Conservation (phyloP, 352 stramenopile species). For the Phytopythium ostracodes region DNA sequence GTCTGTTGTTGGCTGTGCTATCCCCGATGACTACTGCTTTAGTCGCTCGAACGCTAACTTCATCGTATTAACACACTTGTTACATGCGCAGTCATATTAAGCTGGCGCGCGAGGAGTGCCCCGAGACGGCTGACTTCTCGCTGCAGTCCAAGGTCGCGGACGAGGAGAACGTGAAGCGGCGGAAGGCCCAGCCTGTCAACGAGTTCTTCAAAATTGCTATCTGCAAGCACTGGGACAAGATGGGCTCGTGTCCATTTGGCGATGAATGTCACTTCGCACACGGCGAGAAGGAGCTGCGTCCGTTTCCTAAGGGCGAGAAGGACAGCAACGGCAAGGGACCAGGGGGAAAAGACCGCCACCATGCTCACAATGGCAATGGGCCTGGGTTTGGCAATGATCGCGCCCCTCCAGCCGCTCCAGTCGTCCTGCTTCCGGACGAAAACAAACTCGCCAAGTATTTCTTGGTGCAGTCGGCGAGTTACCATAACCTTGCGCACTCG, state of each 20-base stretch:
- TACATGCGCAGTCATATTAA: slow-evolving; percentile 85
- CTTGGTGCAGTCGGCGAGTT: slow-evolving; percentile 72
- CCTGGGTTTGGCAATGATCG: slow-evolving; percentile 8
- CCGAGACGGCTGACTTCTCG: slow-evolving; percentile 92
- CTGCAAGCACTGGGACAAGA: slow-evolving; percentile 96
- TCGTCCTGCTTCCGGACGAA: slow-evolving; percentile 54
- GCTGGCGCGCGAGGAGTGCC: slow-evolving; percentile 90
- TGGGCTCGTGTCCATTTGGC: slow-evolving; percentile 94
- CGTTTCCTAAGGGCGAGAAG: slow-evolving; percentile 79
- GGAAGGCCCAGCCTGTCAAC: slow-evolving; percentile 89
- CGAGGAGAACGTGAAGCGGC: slow-evolving; percentile 87
- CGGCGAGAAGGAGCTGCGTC: slow-evolving; percentile 90
- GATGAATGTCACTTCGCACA: slow-evolving; percentile 98
- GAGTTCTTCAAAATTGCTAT: slow-evolving; percentile 98
- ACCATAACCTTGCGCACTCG: slow-evolving; percentile 76
- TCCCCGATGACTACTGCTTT: not conserved
- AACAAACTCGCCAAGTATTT: slow-evolving; percentile 82
- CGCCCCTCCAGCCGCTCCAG: slow-evolving; percentile 10
- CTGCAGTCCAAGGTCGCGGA: slow-evolving; percentile 89
- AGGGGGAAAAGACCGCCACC: slow-evolving; percentile 3
- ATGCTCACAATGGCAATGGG: not conserved
- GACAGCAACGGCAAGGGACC: slow-evolving; percentile 23
- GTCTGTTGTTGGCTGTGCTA: slow-evolving; percentile 7
- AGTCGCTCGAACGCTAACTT: no score
- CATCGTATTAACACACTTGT: not conserved